Percentiles rank a stretch among this genome's conserved stretches.
phyloP scores from a whole-genome alignment of 2,329 filamentous ascomycete genomes.

The Aspergillus udagawae region DNA sequence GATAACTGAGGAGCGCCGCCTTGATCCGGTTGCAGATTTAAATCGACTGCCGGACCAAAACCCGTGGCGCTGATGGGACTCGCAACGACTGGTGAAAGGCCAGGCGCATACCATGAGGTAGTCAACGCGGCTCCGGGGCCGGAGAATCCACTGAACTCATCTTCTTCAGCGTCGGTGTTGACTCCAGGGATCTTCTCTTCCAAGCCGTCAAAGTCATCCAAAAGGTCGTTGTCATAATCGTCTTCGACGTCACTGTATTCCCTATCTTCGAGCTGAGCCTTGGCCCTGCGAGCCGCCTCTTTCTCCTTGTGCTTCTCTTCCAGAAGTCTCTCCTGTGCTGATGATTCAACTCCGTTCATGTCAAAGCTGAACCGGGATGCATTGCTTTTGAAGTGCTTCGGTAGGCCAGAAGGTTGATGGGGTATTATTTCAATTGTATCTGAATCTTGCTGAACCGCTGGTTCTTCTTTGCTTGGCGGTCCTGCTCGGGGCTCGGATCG shows the following conservation, averaged over 20 bases:
- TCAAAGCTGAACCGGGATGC: conserved; percentile 65
- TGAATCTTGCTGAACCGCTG: conserved; percentile 18
- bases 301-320: conserved; percentile 60
- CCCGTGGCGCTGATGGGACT: conserved; percentile 28
- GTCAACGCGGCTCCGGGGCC: conserved; percentile 20
- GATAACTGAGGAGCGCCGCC: neutral
- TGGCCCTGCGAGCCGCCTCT: conserved; percentile 41
- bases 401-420: conserved; percentile 32
- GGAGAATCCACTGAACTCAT: conserved; percentile 31
- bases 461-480: conserved; percentile 3
- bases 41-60: conserved; percentile 9
- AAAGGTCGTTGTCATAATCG: conserved; percentile 43
- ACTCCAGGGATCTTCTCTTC: conserved; percentile 48
- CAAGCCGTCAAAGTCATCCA: conserved; percentile 41
- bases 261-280: conserved; percentile 25
- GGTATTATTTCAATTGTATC: conserved; percentile 30
- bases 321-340: conserved; percentile 57
- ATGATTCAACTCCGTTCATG: conserved; percentile 54
- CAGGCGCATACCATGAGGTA: conserved; percentile 33
- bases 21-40: neutral
- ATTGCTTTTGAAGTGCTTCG: conserved; percentile 51
- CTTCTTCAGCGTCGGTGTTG: conserved; percentile 43
- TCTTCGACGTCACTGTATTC: conserved; percentile 41
- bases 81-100: conserved; percentile 32
- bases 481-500: conserved; percentile 5